A percentile compares a stretch with the other conserved stretches of the same genome.
Conservation (phyloP, 345 rosid genomes). For the Passiflora organensis region DNA sequence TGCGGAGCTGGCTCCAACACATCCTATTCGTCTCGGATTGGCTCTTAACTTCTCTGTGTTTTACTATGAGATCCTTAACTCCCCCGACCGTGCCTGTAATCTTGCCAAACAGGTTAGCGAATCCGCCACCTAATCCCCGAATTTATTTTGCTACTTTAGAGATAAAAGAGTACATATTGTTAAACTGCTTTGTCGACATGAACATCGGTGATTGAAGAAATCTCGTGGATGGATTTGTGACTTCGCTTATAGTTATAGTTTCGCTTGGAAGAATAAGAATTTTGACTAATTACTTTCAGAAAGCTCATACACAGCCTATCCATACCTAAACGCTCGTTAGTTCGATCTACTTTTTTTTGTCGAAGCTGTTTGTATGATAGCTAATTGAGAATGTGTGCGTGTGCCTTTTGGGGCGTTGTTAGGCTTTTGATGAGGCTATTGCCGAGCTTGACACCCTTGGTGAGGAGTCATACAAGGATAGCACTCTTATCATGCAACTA, state of each 20-base stretch:
- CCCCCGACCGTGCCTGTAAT: conserved; percentile 95
- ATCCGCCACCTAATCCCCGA: background rate
- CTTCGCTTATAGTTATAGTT: too few relatives aligned
- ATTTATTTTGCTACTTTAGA: too few relatives aligned
- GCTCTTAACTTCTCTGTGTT: conserved; percentile 91
- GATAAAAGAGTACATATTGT: too few relatives aligned
- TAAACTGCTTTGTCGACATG: too few relatives aligned
- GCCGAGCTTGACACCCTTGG: conserved; percentile 92
- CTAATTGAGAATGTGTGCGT: too few relatives aligned
- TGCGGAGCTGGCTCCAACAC: conserved; percentile 79
- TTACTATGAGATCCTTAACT: conserved; percentile 83
- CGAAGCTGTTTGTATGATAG: background rate
- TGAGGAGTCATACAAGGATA: conserved; percentile 94
- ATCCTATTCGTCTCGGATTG: conserved; percentile 83
- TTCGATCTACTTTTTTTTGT: too few relatives aligned
- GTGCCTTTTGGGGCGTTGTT: background rate
- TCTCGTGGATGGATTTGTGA: too few relatives aligned
- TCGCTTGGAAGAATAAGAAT: too few relatives aligned
- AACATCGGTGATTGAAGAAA: too few relatives aligned
- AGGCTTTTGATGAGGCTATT: conserved; percentile 93
- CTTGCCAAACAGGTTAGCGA: conserved; percentile 73
- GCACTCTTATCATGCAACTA: conserved; percentile 96
- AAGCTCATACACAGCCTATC: too few relatives aligned
- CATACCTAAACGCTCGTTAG: too few relatives aligned
- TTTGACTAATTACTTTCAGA: too few relatives aligned